A percentile compares a stretch with the other conserved stretches of the same genome.
These are phyloP conservation scores for Blastocystis sp. DNA, from an alignment of 352 stramenopile species.

Conservation along the genomic window DNA sequence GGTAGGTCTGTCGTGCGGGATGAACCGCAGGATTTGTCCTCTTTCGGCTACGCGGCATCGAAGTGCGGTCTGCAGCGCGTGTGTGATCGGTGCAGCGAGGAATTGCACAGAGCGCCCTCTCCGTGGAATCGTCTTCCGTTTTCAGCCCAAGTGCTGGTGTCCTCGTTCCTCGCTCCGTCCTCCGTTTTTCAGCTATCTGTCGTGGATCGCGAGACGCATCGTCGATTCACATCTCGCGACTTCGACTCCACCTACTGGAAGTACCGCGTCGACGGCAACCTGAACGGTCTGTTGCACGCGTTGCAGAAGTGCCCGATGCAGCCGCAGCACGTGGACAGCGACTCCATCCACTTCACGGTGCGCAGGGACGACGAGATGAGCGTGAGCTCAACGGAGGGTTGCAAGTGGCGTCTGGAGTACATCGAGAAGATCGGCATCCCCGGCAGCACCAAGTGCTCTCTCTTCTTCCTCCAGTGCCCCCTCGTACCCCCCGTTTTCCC, in stretches of 20 bases:
- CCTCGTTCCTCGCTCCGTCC: conserved; percentile 13
- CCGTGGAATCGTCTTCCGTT: conserved; percentile 8
- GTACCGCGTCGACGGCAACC: not conserved
- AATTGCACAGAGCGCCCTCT: not conserved
- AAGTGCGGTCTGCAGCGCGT: conserved; percentile 39
- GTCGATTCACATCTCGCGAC: conserved; percentile 37
- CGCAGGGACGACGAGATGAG: not conserved
- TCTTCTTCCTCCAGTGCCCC: conserved; percentile 17
- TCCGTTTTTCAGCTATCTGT: not conserved
- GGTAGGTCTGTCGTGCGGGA: not conserved
- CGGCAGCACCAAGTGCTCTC: not conserved
- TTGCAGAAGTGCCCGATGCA: not conserved
- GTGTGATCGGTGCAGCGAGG: not conserved
- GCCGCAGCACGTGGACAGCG: too few relatives aligned
- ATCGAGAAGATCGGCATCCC: not conserved
- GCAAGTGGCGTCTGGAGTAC: conserved; percentile 16
- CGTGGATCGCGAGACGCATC: conserved; percentile 53
- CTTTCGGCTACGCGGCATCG: conserved; percentile 7
- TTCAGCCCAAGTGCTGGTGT: conserved; percentile 11
- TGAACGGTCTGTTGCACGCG: not conserved
- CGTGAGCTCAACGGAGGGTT: not conserved
- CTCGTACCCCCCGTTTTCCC: not conserved
- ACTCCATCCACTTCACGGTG: not conserved
- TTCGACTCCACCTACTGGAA: conserved; percentile 51
- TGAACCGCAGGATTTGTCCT: conserved; percentile 26